These are phyloP conservation scores for Skeletonema marinoi DNA, from an alignment of 108 stramenopile species.

Conservation along the genomic window DNA sequence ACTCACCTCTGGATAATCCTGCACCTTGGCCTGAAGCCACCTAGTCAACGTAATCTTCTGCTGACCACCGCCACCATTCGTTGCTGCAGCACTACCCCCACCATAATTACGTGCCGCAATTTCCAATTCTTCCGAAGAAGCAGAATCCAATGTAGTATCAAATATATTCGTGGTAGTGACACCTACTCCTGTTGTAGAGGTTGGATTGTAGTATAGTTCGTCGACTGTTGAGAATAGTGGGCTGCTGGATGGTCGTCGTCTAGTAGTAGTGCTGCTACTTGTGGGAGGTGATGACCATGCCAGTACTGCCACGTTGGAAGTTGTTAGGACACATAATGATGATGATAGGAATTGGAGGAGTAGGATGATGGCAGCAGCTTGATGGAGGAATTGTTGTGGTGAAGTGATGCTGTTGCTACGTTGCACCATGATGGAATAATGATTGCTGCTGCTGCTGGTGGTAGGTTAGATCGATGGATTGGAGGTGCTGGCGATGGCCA, in stretches of 20 bases:
- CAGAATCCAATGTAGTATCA: background rate
- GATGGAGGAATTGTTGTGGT: too few relatives aligned
- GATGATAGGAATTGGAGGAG: too few relatives aligned
- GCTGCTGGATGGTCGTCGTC: too few relatives aligned
- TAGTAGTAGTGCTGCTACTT: background rate
- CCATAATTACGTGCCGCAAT: constrained; percentile 8
- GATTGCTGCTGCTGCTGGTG: too few relatives aligned
- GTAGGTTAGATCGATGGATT: too few relatives aligned
- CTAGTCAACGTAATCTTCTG: constrained; percentile 46
- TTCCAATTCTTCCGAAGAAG: constrained; percentile 22
- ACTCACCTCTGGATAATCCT: constrained; percentile 48
- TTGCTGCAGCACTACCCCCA: background rate
- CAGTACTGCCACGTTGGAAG: background rate
- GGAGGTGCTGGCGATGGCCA: too few relatives aligned
- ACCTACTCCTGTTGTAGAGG: background rate
- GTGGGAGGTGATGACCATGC: background rate
- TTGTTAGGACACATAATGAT: background rate
- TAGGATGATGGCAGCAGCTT: background rate
- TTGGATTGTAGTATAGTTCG: constrained; percentile 20
- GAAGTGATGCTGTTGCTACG: too few relatives aligned
- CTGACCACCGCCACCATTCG: background rate
- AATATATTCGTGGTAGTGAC: background rate
- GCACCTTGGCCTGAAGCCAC: constrained; percentile 50
- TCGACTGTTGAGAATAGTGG: constrained; percentile 7
- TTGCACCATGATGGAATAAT: too few relatives aligned